phyloP scores from a whole-genome alignment of 164 flowering plant species.

The Annona squamosa region DNA sequence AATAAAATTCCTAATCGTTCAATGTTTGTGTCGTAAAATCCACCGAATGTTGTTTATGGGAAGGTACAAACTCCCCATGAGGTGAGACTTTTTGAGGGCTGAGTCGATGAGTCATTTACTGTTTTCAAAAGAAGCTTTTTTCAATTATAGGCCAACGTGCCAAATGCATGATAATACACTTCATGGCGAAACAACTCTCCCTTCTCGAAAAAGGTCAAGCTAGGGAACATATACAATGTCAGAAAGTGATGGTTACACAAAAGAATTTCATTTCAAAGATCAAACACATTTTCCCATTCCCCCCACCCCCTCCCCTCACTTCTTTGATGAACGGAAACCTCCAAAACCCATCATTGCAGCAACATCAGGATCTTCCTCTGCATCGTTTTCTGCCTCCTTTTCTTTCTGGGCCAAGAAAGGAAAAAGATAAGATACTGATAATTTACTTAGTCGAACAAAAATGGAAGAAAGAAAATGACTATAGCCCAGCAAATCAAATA shows the following conservation, averaged over 20 bases:
- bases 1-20: no score
- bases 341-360: constrained; percentile 99
- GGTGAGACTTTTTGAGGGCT: no score
- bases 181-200: background rate
- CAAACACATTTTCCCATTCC: background rate
- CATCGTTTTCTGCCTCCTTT: constrained; percentile 63
- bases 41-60: no score
- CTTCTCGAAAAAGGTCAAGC: background rate
- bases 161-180: background rate
- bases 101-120: no score
- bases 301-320: constrained; percentile 21
- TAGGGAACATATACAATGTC: background rate
- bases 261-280: background rate
- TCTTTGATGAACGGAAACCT: constrained; percentile 73
- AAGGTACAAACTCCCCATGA: no score
- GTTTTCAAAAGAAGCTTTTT: no score
- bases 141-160: no score
- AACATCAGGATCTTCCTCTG: constrained; percentile 69
- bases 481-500: no score
- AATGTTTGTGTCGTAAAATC: no score
- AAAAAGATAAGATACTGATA: background rate
- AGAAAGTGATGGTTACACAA: background rate
- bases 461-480: no score
- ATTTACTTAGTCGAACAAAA: no score
- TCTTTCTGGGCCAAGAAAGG: constrained; percentile 49